These are phyloP conservation scores for Hypoxylon fuscum DNA, from an alignment of 495 filamentous ascomycete species.

Conservation along the genomic window DNA sequence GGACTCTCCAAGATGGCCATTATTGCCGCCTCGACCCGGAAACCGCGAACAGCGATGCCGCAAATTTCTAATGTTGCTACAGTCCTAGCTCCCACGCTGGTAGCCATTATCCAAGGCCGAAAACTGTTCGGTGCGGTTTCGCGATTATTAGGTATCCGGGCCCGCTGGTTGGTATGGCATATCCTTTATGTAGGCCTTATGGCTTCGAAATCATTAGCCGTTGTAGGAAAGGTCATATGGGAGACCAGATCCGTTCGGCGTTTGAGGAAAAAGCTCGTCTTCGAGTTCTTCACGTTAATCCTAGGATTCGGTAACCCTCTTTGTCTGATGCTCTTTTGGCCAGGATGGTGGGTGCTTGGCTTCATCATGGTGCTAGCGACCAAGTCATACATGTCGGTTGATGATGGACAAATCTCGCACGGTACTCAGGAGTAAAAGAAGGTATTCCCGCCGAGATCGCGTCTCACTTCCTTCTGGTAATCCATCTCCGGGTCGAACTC, in stretches of 20 bases:
- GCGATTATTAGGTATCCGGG: constrained; percentile 39
- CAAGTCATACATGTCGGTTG: too few species aligned
- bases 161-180: constrained; percentile 35
- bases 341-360: constrained; percentile 55
- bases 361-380: constrained; percentile 19
- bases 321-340: constrained; percentile 58
- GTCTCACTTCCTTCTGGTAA: constrained; percentile 79
- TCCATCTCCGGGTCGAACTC: constrained; percentile 91
- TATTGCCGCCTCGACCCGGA: constrained; percentile 45
- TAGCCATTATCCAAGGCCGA: constrained; percentile 45
- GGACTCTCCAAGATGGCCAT: constrained; percentile 36
- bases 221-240: constrained; percentile 39
- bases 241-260: constrained; percentile 39
- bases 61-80: constrained; percentile 34
- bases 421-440: constrained; percentile 79
- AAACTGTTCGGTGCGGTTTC: constrained; percentile 34
- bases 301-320: constrained; percentile 54
- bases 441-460: constrained; percentile 86
- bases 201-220: constrained; percentile 16
- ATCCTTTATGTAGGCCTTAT: constrained; percentile 26
- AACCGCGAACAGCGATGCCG: constrained; percentile 34
- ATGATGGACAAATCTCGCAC: background rate
- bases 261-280: constrained; percentile 52
- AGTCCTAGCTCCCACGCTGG: constrained; percentile 38
- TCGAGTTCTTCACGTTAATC: constrained; percentile 54